A percentile compares a stretch with the other conserved stretches of the same genome.
phyloP scores from a whole-genome alignment of 73 alveolate species.

The Loxodes magnus region DNA sequence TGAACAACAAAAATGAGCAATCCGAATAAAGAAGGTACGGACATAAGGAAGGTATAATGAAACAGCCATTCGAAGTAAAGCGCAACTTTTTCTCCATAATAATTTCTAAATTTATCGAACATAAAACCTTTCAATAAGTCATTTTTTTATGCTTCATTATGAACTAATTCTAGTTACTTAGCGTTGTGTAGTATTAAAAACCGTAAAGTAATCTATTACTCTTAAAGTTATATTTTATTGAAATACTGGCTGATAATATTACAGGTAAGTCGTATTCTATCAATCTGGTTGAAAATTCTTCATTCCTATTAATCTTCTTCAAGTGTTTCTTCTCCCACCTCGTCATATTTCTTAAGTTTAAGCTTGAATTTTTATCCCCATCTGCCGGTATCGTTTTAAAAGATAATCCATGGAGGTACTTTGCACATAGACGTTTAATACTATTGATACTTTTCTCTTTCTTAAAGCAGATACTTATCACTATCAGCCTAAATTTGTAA shows the following conservation, averaged over 20 bases:
- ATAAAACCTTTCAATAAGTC: background rate
- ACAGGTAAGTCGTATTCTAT: background rate
- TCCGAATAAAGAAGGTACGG: background rate
- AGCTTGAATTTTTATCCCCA: no score
- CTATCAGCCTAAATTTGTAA: no score
- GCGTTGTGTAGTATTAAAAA: background rate
- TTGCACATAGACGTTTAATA: no score
- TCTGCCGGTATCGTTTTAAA: no score
- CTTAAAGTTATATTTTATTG: background rate
- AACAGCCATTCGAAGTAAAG: slow-evolving; percentile 15
- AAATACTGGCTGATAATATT: background rate
- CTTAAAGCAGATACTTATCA: no score
- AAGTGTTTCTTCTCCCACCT: no score
- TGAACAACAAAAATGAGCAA: background rate
- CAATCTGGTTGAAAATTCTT: slow-evolving; percentile 1
- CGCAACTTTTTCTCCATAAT: slow-evolving; percentile 10
- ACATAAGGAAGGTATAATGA: background rate
- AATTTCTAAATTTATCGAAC: background rate
- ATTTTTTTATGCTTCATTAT: background rate
- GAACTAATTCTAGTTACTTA: background rate
- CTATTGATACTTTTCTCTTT: no score
- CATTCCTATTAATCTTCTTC: no score
- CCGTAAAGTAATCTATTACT: background rate
- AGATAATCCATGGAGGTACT: no score
- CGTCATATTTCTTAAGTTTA: no score